Evolutionary conservation across 805 yeast genomes (phyloP), one percentile per base, ranked within the genome.

Genomic region (Starmerella davenportii): DNA sequence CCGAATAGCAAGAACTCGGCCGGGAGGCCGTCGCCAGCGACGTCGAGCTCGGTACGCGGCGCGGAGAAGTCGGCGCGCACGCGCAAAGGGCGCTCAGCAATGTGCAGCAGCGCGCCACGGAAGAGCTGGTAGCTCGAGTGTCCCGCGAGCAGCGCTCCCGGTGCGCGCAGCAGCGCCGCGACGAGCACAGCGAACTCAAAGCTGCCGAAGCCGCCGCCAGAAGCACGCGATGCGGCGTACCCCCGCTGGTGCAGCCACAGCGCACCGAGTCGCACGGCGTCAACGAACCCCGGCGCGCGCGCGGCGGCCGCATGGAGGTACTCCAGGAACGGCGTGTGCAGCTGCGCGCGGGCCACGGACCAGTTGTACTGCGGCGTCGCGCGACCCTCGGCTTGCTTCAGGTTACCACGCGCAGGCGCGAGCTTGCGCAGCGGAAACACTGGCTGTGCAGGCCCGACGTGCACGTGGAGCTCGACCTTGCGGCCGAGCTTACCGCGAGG

Each of bases 211-310:
- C 96, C 96, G 24, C 80, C 79, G 32, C 69, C 64, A 17, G 23
- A 27, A 15, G 69, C 63, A 24, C 76, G 54, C 14, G 69, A 58
- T 0, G 92, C 72, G 9, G 70, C 65, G 42, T 82, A 72, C 0
- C 93, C 93, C 47, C 93, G 69, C 59, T 90, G 96, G 36, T 72
- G 68, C 31, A 90, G 65, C 98, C 98, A 90, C 39, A 90, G 61
- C 45, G 85, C 69, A 3, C 95, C 95, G 38, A 90, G 64, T 5
- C 76, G 70, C 45, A 84, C 74, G 1, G 98, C 95, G 49, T 85
- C 93, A 45, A 72, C 71, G 58, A 82, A 90, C 13, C 81, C 73
- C 38, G 79, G 85, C 5, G 48, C 38, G 4, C 42, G 31, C 2
- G 46, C 43, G 49, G 78, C 75, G 16, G 79, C 66, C 30, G 79